Percentiles rank a stretch among this genome's conserved stretches.
Conservation (phyloP, 75 land plant species). For the Cunninghamia lanceolata region DNA sequence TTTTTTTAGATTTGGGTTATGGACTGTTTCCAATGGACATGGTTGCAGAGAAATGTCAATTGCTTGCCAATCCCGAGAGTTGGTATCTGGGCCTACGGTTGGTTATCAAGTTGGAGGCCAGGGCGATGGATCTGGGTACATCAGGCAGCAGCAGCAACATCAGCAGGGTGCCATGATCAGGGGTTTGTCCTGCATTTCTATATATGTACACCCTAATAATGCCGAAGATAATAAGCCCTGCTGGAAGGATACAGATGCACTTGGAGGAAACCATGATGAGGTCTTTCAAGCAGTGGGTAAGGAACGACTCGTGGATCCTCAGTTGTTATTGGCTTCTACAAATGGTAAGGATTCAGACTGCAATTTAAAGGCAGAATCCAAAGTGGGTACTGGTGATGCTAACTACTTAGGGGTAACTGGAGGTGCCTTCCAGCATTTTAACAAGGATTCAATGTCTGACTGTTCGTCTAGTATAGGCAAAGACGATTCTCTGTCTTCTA, state of each 20-base stretch:
- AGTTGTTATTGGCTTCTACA: not conserved
- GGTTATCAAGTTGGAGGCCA: constrained; percentile 12
- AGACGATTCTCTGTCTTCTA: not conserved
- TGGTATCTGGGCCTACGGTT: constrained; percentile 2
- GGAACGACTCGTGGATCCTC: not conserved
- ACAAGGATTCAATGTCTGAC: not conserved
- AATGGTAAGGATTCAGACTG: not conserved
- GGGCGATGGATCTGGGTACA: constrained; percentile 6
- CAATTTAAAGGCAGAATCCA: constrained; percentile 1
- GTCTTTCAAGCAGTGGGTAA: not conserved
- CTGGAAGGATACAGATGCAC: constrained; percentile 3
- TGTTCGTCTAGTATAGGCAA: constrained; percentile 9
- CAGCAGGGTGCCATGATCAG: constrained; percentile 10
- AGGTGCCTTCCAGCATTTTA: not conserved
- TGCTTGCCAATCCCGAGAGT: not conserved
- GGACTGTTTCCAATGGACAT: not conserved
- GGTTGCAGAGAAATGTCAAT: constrained; percentile 7
- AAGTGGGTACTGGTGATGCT: not conserved
- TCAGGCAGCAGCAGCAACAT: not conserved
- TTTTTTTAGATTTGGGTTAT: not conserved
- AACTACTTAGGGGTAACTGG: not conserved
- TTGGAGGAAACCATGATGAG: constrained; percentile 1
- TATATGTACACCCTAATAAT: not conserved
- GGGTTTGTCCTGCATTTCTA: constrained; percentile 10
- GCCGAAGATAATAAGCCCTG: not conserved